A percentile compares a stretch with the other conserved stretches of the same genome.
These are phyloP conservation scores for Heliamphora pulchella DNA, from an alignment of 179 eudicot species.

Conservation along the genomic window DNA sequence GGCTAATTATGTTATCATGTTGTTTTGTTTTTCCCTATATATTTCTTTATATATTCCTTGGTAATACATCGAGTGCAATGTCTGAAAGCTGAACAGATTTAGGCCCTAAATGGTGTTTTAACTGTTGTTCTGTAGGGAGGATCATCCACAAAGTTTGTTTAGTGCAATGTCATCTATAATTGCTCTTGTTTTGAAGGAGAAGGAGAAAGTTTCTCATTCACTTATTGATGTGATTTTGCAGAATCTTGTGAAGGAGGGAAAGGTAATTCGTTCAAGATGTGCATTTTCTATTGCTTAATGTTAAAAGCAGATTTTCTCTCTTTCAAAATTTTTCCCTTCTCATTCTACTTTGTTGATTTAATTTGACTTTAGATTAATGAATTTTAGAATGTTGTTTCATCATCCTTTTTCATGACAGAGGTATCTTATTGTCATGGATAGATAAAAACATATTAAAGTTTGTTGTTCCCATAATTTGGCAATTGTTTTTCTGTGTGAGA, in stretches of 20 bases:
- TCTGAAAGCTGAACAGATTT: background rate
- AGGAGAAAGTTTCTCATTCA: slow-evolving; percentile 48
- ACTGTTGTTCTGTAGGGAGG: slow-evolving; percentile 40
- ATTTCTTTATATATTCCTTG: background rate
- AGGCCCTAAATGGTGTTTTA: slow-evolving; percentile 8
- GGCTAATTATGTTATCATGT: background rate
- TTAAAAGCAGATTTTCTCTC: background rate
- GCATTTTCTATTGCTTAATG: background rate
- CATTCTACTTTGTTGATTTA: background rate
- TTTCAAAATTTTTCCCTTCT: background rate
- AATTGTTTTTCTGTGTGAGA: background rate
- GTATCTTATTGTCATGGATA: background rate
- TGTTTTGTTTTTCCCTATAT: background rate
- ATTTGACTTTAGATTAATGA: background rate
- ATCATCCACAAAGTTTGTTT: slow-evolving; percentile 52
- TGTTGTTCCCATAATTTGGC: background rate
- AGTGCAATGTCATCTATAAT: slow-evolving; percentile 65
- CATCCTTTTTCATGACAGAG: background rate
- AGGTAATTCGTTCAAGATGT: slow-evolving; percentile 39
- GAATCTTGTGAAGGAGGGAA: slow-evolving; percentile 50
- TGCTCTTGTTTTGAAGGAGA: slow-evolving; percentile 52
- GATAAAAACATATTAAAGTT: background rate
- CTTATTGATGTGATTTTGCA: slow-evolving; percentile 61
- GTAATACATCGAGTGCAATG: background rate
- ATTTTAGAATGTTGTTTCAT: background rate